Conservation (phyloP, 1,284 basidiomycete genomes). For the Fomitopsis pinicola region DNA sequence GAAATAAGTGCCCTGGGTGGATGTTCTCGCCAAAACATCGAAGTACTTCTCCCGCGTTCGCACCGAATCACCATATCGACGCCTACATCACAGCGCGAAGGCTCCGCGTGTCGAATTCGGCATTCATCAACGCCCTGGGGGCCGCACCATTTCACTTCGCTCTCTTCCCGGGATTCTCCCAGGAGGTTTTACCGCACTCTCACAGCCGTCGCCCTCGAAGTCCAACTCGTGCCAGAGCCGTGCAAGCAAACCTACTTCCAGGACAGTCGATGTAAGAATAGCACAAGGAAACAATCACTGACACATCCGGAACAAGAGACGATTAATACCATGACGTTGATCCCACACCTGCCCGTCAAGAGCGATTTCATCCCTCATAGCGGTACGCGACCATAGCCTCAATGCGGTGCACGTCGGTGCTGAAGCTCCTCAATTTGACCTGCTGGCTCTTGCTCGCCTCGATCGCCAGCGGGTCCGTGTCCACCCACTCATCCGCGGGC, state of each 20-base stretch:
- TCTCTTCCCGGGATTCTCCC: background rate
- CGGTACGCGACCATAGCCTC: constrained; percentile 88
- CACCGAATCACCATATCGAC: background rate
- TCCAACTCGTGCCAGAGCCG: background rate
- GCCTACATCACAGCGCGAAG: background rate
- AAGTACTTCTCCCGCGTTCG: background rate
- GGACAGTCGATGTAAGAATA: constrained; percentile 1
- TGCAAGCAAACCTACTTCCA: background rate
- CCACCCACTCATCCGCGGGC: constrained; percentile 89
- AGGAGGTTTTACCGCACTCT: background rate
- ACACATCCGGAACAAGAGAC: background rate
- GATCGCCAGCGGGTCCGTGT: constrained; percentile 93
- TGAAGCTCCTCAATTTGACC: constrained; percentile 88
- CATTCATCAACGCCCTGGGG: background rate
- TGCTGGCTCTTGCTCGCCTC: constrained; percentile 96
- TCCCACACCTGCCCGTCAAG: background rate
- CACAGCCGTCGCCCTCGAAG: background rate
- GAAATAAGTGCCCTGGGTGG: too few species aligned
- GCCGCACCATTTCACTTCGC: background rate
- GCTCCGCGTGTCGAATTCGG: background rate
- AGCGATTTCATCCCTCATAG: constrained; percentile 50
- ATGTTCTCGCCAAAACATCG: too few species aligned
- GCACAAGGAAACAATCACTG: background rate
- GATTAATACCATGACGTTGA: background rate
- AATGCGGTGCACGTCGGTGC: constrained; percentile 86